Evolutionary conservation across 2,329 filamentous ascomycete genomes (phyloP), one percentile per base, ranked within the genome.

Genomic region (Colletotrichum musae): DNA sequence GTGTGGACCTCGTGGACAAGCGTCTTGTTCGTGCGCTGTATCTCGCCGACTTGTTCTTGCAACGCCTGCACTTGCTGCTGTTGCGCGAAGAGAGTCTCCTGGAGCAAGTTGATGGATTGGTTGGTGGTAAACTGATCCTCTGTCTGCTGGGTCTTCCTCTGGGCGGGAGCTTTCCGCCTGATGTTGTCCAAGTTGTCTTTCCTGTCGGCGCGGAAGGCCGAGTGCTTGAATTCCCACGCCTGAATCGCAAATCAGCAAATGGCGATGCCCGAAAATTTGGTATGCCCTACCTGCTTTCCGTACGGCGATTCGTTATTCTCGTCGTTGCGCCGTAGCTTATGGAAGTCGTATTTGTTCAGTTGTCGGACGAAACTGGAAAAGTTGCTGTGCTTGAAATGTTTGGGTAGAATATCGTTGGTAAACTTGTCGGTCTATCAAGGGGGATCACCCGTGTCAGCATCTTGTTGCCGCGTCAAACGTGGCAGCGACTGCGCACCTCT

Each of bases 331-430:
- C 96, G 90, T 72, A 98, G 95, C 86, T 99, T 99, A 86, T 99
- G 96, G 75, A 99, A 99, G 78, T 97, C 95, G 80, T 97, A 98
- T 80, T 98, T 98, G 85, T 98, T 98, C 68, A 98, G 85, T 80
- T 98, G 95, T 57, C 95, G 92, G 68, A 98, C 95, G 78, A 98
- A 98, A 81, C 94, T 97, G 39, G 95, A 95, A 84, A 98, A 98
- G 80, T 98, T 98, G 88, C 94, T 97, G 83, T 98, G 96, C 82
- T 99, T 99, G 86, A 99, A 99, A 77, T 98, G 94, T 79, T 98
- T 98, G 2, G 96, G 96, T 16, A 99, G 89, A 75, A 99, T 97
- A 47, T 93, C 93, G 80, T 98, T 97, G 24, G 96, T 98, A 78
- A 99, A 99, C 80, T 97, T 97, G 80, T 98, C 95, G 80, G 97